Evolutionary conservation across 2,329 filamentous ascomycete genomes (phyloP).

Genomic region (Diaporthe sp.): DNA sequence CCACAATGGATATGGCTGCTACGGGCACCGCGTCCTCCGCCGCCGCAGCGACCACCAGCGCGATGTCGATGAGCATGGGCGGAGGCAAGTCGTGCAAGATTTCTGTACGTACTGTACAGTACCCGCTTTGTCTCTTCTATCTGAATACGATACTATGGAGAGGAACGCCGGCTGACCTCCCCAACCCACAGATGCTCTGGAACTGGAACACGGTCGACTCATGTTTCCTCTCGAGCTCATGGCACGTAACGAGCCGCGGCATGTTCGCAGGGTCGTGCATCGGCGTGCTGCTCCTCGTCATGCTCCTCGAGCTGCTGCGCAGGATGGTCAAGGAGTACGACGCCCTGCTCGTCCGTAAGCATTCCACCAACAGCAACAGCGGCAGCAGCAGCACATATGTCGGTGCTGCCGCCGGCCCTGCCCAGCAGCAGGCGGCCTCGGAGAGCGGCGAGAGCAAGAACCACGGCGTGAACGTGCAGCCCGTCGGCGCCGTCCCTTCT

Average conservation of each 20-base stretch:
- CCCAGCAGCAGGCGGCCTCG: neutral
- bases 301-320: constrained; percentile 70
- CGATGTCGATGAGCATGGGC: constrained; percentile 27
- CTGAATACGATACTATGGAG: too few species aligned
- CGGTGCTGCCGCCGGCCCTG: neutral
- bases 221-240: constrained; percentile 67
- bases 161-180: neutral
- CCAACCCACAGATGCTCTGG: constrained; percentile 59
- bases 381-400: neutral
- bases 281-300: constrained; percentile 69
- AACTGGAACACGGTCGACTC: constrained; percentile 69
- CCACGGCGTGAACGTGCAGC: neutral
- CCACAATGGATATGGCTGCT: constrained; percentile 15
- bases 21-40: neutral
- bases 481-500: neutral
- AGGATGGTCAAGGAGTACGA: constrained; percentile 70
- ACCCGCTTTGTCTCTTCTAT: neutral
- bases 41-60: constrained; percentile 19
- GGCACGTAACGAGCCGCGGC: constrained; percentile 68
- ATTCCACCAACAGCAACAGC: neutral
- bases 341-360: constrained; percentile 58
- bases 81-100: constrained; percentile 27
- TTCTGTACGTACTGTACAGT: neutral
- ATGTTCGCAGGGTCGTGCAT: constrained; percentile 74
- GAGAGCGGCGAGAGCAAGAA: constrained; percentile 10